Conservation (phyloP, 768 basidiomycete species). For the Dentipellis sp. region DNA sequence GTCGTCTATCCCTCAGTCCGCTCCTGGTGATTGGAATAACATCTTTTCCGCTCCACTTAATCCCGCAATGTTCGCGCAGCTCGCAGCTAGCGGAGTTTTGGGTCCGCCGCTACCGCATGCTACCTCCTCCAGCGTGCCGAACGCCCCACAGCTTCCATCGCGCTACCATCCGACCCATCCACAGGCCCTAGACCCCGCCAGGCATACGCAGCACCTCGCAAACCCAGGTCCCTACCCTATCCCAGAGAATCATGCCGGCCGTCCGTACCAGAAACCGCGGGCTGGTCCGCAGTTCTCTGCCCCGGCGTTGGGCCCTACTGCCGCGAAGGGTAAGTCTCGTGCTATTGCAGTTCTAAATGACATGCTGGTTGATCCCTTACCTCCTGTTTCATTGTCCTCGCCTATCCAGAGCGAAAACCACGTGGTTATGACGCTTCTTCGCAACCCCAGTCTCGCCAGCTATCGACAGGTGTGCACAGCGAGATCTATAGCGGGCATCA, state of each 20-base stretch:
- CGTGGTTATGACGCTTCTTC: background rate
- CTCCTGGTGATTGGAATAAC: conserved; percentile 41
- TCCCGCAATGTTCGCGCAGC: conserved; percentile 48
- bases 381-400: background rate
- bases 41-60: conserved; percentile 56
- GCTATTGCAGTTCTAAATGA: conserved; percentile 5
- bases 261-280: background rate
- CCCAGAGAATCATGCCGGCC: background rate
- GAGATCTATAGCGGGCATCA: background rate
- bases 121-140: conserved; percentile 30
- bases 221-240: background rate
- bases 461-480: background rate
- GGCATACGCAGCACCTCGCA: background rate
- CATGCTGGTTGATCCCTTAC: background rate
- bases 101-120: conserved; percentile 26
- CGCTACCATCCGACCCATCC: conserved; percentile 4
- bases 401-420: background rate
- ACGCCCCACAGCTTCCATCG: conserved; percentile 21
- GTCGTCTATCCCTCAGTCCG: conserved; percentile 17
- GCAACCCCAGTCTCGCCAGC: background rate
- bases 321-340: conserved; percentile 19
- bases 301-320: conserved; percentile 8
- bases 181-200: background rate
- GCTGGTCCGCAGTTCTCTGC: background rate
- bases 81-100: conserved; percentile 52